Conservation (phyloP, 2,329 filamentous ascomycete genomes). For the Fusarium marasasianum region DNA sequence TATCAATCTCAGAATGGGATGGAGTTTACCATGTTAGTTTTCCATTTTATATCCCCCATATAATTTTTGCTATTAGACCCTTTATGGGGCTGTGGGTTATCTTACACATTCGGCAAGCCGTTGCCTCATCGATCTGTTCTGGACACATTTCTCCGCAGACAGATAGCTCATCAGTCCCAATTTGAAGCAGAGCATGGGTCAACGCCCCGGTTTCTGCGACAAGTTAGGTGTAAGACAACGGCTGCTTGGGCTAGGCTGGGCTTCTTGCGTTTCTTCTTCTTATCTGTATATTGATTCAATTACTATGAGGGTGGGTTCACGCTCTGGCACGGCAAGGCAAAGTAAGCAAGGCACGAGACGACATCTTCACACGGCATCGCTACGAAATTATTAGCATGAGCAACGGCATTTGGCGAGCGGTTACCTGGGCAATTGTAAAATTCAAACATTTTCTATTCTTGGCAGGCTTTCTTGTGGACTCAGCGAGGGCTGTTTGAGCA, state of each 20-base stretch:
- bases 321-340: slow-evolving; percentile 11
- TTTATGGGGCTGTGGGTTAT: slow-evolving; percentile 1
- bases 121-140: background rate
- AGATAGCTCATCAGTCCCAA: slow-evolving; percentile 6
- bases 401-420: slow-evolving; percentile 30
- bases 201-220: background rate
- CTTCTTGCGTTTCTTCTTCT: slow-evolving; percentile 6
- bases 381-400: slow-evolving; percentile 23
- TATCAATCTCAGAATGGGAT: slow-evolving; percentile 16
- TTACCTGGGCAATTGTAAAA: slow-evolving; percentile 29
- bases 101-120: background rate
- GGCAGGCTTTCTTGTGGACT: background rate
- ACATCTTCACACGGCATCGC: slow-evolving; percentile 16
- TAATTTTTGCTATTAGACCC: background rate
- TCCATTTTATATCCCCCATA: background rate
- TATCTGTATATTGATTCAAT: slow-evolving; percentile 21
- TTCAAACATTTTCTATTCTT: background rate
- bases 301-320: slow-evolving; percentile 3
- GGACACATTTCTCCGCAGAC: background rate
- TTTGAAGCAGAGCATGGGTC: slow-evolving; percentile 11
- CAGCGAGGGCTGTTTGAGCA: slow-evolving; percentile 11
- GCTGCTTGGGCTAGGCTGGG: background rate
- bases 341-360: slow-evolving; percentile 2
- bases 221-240: slow-evolving; percentile 7
- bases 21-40: slow-evolving; percentile 29